Base-by-base conservation (phyloP, 2,329 filamentous ascomycete species). In the Ophiostoma sp. region DNA sequence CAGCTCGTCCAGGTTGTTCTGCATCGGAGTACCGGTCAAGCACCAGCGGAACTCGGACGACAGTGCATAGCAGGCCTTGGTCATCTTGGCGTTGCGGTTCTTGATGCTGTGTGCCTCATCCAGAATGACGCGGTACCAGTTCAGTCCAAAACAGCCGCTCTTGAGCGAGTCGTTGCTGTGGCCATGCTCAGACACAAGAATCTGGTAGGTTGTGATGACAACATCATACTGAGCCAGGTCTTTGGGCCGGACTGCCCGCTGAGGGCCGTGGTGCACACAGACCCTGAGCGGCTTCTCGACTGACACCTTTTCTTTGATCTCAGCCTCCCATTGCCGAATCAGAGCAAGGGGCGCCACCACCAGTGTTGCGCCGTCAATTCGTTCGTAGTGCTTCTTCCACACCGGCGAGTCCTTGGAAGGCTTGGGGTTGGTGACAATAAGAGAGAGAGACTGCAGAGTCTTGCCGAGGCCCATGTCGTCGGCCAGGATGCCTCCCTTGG, bases 91-190 rank as follows among this genome's bases (percentile, higher is more conserved):
- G 74, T 96, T 97, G 73, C 94, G 90, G 77, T 99, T 99, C 82
- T 99, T 99, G 85, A 99, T 97, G 1, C 92, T 96, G 79, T 99
- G 95, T 0, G 95, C 95, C 81, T 99, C 95, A 73, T 99, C 95
- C 1, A 99, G 85, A 73, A 99, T 94, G 72, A 97, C 87, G 68
- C 95, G 90, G 81, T 95, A 98, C 95, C 95, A 99, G 76, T 94
- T 89, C 6, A 97, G 83, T 13, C 92, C 93, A 77, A 97, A 97
- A 76, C 94, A 94, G 13, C 94, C 94, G 68, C 89, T 87, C 76
- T 94, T 90, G 54, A 88, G 79, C 11, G 86, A 86, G 68, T 87
- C 86, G 57, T 86, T 88, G 13, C 89, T 89, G 72, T 88, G 86
- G 11, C 88, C 90, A 77, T 95, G 90, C 77, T 99, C 95, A 0